phyloP scores from a whole-genome alignment of 208 protist genomes.

The Trypanosoma platydactyli region DNA sequence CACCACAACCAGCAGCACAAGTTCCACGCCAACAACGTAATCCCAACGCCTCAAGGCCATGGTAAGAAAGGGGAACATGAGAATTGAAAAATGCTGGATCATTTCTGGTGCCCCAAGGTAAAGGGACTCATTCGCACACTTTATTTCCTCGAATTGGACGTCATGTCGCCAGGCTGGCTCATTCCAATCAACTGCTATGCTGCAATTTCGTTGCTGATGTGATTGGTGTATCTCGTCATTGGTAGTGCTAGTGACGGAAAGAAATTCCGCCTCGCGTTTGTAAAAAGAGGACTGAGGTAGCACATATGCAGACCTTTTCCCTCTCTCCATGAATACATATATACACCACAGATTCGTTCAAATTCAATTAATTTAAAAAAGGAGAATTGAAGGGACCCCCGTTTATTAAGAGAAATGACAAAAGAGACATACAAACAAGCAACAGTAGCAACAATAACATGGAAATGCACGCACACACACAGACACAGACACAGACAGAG shows the following conservation, averaged over 20 bases:
- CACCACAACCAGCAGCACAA: background rate
- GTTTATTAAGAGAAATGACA: background rate
- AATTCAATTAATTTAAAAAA: no score
- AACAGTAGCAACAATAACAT: slow-evolving; percentile 10
- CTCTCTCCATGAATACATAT: no score
- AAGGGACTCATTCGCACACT: no score
- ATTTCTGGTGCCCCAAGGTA: no score
- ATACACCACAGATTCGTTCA: no score
- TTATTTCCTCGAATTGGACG: no score
- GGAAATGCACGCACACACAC: background rate
- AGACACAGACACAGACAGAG: background rate
- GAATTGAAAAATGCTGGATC: slow-evolving; percentile 13
- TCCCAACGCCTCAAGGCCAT: background rate
- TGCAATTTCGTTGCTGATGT: no score
- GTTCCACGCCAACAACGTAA: no score
- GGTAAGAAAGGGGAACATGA: background rate
- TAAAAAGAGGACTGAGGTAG: no score
- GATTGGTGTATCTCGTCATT: slow-evolving; percentile 5
- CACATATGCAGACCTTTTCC: no score
- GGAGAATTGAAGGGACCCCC: background rate
- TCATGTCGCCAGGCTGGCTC: no score
- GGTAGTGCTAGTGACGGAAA: background rate
- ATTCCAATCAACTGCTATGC: no score
- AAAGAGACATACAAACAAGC: background rate
- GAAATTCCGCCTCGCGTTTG: background rate